Conservation (phyloP, 2,329 filamentous ascomycete genomes). For the Xylaria sp. region DNA sequence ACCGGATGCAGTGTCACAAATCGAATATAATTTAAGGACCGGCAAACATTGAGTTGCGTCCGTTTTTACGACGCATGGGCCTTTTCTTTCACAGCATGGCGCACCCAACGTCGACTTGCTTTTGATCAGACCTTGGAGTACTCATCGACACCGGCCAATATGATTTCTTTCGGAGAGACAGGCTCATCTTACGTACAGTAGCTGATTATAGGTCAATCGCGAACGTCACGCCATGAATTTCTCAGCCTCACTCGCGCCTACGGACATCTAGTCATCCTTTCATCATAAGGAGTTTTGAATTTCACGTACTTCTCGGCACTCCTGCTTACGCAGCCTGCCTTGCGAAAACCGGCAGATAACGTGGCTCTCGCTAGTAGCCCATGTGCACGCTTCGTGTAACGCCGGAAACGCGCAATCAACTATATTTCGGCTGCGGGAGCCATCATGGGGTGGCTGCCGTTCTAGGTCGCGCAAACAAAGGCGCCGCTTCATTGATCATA, state of each 20-base stretch:
- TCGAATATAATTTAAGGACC: slow-evolving; percentile 18
- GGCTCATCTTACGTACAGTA: background rate
- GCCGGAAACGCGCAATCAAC: slow-evolving; percentile 33
- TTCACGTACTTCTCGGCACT: background rate
- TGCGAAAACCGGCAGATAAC: background rate
- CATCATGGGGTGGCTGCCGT: slow-evolving; percentile 2
- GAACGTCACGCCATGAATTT: slow-evolving; percentile 3
- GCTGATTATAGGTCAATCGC: background rate
- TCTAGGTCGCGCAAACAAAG: slow-evolving; percentile 19
- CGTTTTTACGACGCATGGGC: slow-evolving; percentile 20
- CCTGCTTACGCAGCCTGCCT: background rate
- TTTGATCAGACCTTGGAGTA: slow-evolving; percentile 6
- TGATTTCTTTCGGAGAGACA: background rate
- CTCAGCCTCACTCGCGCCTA: background rate
- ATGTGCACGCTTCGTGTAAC: slow-evolving; percentile 27
- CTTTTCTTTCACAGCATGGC: slow-evolving; percentile 7
- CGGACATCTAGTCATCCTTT: background rate
- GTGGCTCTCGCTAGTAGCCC: background rate
- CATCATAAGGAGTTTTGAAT: background rate
- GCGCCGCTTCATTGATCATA: slow-evolving; percentile 5
- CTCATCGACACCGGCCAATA: background rate
- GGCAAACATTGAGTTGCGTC: slow-evolving; percentile 7
- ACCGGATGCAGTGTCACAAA: slow-evolving; percentile 32
- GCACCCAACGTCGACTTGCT: slow-evolving; percentile 20
- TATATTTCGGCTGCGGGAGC: slow-evolving; percentile 12